Evolutionary conservation across 2,329 filamentous ascomycete genomes (phyloP).

Genomic region (Paracoccidioides lutzii): DNA sequence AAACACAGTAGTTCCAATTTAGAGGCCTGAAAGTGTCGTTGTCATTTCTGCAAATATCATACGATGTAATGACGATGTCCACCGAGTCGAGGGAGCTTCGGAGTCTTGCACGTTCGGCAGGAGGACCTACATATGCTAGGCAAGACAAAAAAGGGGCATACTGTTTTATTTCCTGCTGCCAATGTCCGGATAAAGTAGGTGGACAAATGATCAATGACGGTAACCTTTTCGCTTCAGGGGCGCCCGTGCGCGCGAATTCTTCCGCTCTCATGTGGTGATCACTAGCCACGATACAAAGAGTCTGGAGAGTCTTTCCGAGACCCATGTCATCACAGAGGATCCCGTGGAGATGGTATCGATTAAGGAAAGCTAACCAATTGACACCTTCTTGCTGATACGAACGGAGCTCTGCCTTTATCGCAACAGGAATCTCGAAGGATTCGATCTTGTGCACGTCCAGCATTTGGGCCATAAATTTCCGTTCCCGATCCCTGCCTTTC

Average conservation of each 20-base stretch:
- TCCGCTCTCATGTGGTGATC: slow-evolving; percentile 90
- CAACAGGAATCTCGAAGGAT: slow-evolving; percentile 80
- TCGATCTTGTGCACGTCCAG: slow-evolving; percentile 96
- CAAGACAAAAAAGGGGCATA: slow-evolving; percentile 90
- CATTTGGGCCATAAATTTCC: slow-evolving; percentile 93
- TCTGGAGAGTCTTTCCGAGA: slow-evolving; percentile 93
- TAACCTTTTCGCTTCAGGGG: slow-evolving; percentile 62
- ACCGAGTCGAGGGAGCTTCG: slow-evolving; percentile 58
- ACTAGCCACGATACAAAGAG: slow-evolving; percentile 92
- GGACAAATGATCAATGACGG: slow-evolving; percentile 93
- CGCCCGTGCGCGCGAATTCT: slow-evolving; percentile 71
- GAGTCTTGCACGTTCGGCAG: slow-evolving; percentile 61
- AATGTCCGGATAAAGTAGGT: slow-evolving; percentile 90
- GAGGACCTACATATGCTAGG: slow-evolving; percentile 82
- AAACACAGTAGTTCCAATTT: slow-evolving; percentile 93
- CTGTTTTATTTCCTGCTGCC: slow-evolving; percentile 93
- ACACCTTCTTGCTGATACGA: slow-evolving; percentile 98
- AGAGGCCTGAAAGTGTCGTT: slow-evolving; percentile 69
- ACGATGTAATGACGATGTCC: slow-evolving; percentile 93
- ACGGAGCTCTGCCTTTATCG: slow-evolving; percentile 90
- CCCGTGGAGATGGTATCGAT: slow-evolving; percentile 93
- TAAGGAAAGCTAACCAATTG: slow-evolving; percentile 97
- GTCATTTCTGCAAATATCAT: slow-evolving; percentile 95
- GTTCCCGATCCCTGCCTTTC: slow-evolving; percentile 80
- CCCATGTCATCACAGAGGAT: slow-evolving; percentile 99